Evolutionary conservation across 352 stramenopile genomes (phyloP).

Genomic region (Blastocystis sp.): DNA sequence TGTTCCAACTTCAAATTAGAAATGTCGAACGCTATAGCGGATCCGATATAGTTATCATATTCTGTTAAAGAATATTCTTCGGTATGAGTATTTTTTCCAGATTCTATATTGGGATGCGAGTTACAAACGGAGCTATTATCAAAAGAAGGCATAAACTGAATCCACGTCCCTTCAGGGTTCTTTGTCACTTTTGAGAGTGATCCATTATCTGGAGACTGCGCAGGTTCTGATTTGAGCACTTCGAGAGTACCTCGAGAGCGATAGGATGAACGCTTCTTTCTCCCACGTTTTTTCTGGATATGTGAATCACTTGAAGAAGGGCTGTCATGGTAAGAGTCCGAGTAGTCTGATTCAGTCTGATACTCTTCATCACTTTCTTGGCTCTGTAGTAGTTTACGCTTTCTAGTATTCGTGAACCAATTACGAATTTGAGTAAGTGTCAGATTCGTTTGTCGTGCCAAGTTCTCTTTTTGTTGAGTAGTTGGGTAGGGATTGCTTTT

Average conservation of each 20-base stretch:
- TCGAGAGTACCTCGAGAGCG: background rate
- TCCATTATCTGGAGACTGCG: background rate
- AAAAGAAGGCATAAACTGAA: background rate
- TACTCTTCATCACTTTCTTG: constrained; percentile 53
- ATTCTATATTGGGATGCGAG: background rate
- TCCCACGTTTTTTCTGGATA: background rate
- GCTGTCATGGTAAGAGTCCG: background rate
- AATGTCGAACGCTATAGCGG: background rate
- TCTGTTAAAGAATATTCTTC: background rate
- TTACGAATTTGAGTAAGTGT: constrained; percentile 45
- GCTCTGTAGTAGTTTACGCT: constrained; percentile 22
- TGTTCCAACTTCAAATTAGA: background rate
- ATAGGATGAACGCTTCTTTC: background rate
- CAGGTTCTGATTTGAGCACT: background rate
- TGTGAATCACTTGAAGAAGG: background rate
- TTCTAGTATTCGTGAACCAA: constrained; percentile 55
- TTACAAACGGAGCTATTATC: background rate
- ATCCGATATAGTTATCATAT: background rate
- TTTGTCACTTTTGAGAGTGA: background rate
- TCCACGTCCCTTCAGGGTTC: background rate
- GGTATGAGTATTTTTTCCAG: background rate
- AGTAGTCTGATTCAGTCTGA: background rate
- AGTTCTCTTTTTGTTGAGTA: constrained; percentile 18
- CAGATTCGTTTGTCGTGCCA: constrained; percentile 23
- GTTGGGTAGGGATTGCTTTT: constrained; percentile 30